Percentiles rank a stretch among this genome's conserved stretches.
These are phyloP conservation scores for Musa acuminata DNA, from an alignment of 176 grass and related monocot species.

Conservation along the genomic window DNA sequence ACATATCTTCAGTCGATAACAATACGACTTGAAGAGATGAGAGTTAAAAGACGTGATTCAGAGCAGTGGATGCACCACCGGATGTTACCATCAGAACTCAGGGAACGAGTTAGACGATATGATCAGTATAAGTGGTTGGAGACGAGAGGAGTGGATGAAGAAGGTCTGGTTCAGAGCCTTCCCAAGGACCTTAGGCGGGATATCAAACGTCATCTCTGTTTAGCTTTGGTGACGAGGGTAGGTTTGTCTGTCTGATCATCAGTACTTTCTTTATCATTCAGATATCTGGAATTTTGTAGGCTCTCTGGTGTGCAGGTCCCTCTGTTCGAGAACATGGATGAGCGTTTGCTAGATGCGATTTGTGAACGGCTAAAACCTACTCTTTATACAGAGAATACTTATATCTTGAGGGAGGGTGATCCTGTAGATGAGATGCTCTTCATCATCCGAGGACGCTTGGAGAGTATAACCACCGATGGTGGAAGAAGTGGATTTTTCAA, in stretches of 20 bases:
- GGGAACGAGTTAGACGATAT: slow-evolving; percentile 71
- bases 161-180: slow-evolving; percentile 86
- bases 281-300: neutral
- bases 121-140: slow-evolving; percentile 93
- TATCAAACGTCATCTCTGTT: slow-evolving; percentile 92
- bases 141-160: slow-evolving; percentile 90
- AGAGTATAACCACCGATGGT: slow-evolving; percentile 82
- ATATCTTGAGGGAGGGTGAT: slow-evolving; percentile 88
- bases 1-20: slow-evolving; percentile 86
- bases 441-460: slow-evolving; percentile 71
- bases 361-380: slow-evolving; percentile 74
- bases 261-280: neutral
- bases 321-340: slow-evolving; percentile 88
- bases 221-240: slow-evolving; percentile 80
- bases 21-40: slow-evolving; percentile 89
- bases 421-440: slow-evolving; percentile 97
- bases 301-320: slow-evolving; percentile 49
- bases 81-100: slow-evolving; percentile 52
- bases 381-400: slow-evolving; percentile 59
- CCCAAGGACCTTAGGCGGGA: slow-evolving; percentile 94
- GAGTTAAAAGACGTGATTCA: slow-evolving; percentile 87
- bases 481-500: slow-evolving; percentile 91
- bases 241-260: slow-evolving; percentile 1
- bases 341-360: slow-evolving; percentile 71
- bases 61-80: slow-evolving; percentile 98